phyloP scores from a whole-genome alignment of 2,329 filamentous ascomycete species.

The Stemphylium vesicarium region DNA sequence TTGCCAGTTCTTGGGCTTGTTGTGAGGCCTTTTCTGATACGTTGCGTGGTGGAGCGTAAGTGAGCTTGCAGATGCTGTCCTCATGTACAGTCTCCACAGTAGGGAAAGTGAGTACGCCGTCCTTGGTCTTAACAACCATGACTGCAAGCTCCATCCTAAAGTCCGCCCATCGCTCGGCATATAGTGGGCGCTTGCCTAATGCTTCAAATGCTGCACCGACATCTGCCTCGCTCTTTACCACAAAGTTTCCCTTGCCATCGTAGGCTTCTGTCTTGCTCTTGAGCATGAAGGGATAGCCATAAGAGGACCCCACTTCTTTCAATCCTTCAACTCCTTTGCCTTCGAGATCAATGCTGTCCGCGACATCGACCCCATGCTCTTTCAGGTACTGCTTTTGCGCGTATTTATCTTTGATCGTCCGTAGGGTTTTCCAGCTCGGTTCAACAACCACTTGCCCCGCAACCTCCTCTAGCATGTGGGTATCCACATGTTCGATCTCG shows the following conservation, averaged over 20 bases:
- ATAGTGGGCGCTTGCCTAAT: constrained; percentile 72
- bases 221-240: constrained; percentile 64
- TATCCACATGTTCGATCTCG: constrained; percentile 95
- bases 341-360: constrained; percentile 71
- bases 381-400: constrained; percentile 82
- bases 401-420: constrained; percentile 93
- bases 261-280: constrained; percentile 91
- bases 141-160: constrained; percentile 89
- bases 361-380: constrained; percentile 72
- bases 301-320: constrained; percentile 64
- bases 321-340: constrained; percentile 67
- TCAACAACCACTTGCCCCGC: constrained; percentile 70
- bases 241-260: constrained; percentile 81
- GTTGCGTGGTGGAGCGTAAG: constrained; percentile 81
- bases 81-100: constrained; percentile 95
- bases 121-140: constrained; percentile 91
- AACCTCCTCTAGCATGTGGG: constrained; percentile 85
- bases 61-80: constrained; percentile 92
- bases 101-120: constrained; percentile 77
- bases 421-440: constrained; percentile 84
- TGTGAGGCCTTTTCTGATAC: constrained; percentile 67
- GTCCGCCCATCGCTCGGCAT: constrained; percentile 87
- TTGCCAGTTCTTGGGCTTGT: constrained; percentile 76
- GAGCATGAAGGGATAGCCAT: constrained; percentile 88
- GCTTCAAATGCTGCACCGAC: constrained; percentile 71